phyloP scores from a whole-genome alignment of 2,329 filamentous ascomycete genomes.

The Fusarium kyushuense region DNA sequence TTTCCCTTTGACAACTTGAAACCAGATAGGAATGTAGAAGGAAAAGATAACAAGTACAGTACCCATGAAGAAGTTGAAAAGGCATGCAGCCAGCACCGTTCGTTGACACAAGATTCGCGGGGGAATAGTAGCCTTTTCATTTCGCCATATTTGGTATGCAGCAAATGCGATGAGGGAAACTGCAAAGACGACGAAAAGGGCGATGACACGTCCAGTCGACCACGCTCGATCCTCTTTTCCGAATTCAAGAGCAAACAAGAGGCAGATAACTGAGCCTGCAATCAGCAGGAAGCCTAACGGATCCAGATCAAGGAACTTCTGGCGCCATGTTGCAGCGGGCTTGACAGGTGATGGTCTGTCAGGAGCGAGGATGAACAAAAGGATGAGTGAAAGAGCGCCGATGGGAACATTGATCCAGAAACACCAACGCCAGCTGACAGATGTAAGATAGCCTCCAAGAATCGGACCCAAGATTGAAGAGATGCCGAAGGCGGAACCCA shows the following conservation, averaged over 20 bases:
- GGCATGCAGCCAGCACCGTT: background rate
- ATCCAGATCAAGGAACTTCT: constrained; percentile 22
- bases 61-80: background rate
- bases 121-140: constrained; percentile 15
- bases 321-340: constrained; percentile 9
- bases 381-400: constrained; percentile 10
- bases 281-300: constrained; percentile 15
- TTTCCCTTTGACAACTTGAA: constrained; percentile 24
- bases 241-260: constrained; percentile 25
- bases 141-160: constrained; percentile 14
- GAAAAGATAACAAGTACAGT: constrained; percentile 15
- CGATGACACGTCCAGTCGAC: background rate
- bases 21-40: constrained; percentile 29
- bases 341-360: constrained; percentile 8
- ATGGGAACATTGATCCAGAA: constrained; percentile 36
- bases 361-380: constrained; percentile 7
- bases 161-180: constrained; percentile 1
- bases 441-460: constrained; percentile 25
- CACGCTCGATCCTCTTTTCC: constrained; percentile 14
- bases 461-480: constrained; percentile 23
- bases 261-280: constrained; percentile 14
- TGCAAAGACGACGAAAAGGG: constrained; percentile 18
- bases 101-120: constrained; percentile 12
- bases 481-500: constrained; percentile 10
- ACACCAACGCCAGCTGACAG: constrained; percentile 30